These are phyloP conservation scores for Podaxis pistillaris DNA, from an alignment of 768 basidiomycete species.

Conservation along the genomic window DNA sequence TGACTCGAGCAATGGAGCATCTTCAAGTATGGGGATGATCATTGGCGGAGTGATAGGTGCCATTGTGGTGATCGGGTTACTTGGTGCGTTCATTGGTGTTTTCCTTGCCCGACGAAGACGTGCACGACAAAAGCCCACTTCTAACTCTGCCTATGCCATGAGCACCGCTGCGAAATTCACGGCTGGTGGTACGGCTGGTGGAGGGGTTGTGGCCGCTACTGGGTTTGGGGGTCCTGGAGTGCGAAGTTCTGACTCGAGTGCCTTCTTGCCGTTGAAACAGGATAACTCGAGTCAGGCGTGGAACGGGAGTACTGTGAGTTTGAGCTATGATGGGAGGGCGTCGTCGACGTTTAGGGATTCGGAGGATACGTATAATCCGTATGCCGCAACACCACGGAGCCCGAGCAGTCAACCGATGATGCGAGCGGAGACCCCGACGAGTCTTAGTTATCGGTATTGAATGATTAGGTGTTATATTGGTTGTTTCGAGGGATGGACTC, in stretches of 20 bases:
- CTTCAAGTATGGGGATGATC: slow-evolving; percentile 1
- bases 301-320: slow-evolving; percentile 52
- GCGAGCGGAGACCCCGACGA: not conserved
- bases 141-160: slow-evolving; percentile 14
- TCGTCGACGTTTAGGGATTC: slow-evolving; percentile 11
- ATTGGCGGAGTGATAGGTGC: slow-evolving; percentile 16
- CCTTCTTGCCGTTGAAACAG: slow-evolving; percentile 69
- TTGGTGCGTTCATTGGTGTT: slow-evolving; percentile 16
- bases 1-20: not conserved
- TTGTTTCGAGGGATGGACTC: slow-evolving; percentile 2
- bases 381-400: not conserved
- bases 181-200: slow-evolving; percentile 23
- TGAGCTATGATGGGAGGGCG: slow-evolving; percentile 25
- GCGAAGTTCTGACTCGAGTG: slow-evolving; percentile 60
- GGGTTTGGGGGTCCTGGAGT: not conserved
- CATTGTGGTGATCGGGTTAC: slow-evolving; percentile 15
- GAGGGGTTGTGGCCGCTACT: slow-evolving; percentile 23
- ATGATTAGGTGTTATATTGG: not conserved
- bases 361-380: slow-evolving; percentile 9
- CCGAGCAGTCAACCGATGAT: not conserved
- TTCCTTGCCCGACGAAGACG: slow-evolving; percentile 15
- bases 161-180: slow-evolving; percentile 26
- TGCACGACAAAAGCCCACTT: slow-evolving; percentile 1
- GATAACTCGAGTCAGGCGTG: slow-evolving; percentile 56
- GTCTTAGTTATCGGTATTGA: not conserved